Evolutionary conservation across 306 rosid species (phyloP).

Genomic region (Phaseolus lunatus): DNA sequence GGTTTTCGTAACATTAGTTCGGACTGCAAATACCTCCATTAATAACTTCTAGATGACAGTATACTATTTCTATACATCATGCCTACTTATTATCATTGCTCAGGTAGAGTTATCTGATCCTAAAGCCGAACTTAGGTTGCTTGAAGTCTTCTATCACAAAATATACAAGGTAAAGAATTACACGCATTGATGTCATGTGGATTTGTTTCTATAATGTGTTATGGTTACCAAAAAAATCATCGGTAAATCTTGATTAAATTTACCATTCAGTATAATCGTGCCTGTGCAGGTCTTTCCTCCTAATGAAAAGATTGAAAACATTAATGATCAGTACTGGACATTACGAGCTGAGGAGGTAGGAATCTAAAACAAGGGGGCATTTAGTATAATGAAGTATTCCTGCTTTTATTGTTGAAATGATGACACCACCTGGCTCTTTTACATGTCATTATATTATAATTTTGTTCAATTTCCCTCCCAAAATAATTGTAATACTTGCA

Average conservation of each 20-base stretch:
- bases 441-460: background rate
- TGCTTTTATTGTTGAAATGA: slow-evolving; percentile 31
- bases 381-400: slow-evolving; percentile 13
- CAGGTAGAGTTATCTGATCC: slow-evolving; percentile 85
- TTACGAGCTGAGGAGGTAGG: slow-evolving; percentile 86
- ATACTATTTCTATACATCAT: background rate
- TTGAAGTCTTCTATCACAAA: slow-evolving; percentile 90
- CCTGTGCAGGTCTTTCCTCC: slow-evolving; percentile 75
- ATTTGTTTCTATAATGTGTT: background rate
- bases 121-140: slow-evolving; percentile 78
- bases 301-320: slow-evolving; percentile 80
- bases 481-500: background rate
- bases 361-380: slow-evolving; percentile 31
- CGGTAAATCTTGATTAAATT: background rate
- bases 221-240: background rate
- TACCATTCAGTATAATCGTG: background rate
- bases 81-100: slow-evolving; percentile 20
- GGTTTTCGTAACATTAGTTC: background rate
- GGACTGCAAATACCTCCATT: background rate
- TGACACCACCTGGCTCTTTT: background rate
- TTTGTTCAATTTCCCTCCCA: slow-evolving; percentile 2
- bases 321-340: slow-evolving; percentile 91
- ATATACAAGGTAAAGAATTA: slow-evolving; percentile 72
- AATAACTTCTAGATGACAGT: background rate
- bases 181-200: slow-evolving; percentile 10